Evolutionary conservation across 768 basidiomycete genomes (phyloP).

Genomic region (Lyophyllum decastes): DNA sequence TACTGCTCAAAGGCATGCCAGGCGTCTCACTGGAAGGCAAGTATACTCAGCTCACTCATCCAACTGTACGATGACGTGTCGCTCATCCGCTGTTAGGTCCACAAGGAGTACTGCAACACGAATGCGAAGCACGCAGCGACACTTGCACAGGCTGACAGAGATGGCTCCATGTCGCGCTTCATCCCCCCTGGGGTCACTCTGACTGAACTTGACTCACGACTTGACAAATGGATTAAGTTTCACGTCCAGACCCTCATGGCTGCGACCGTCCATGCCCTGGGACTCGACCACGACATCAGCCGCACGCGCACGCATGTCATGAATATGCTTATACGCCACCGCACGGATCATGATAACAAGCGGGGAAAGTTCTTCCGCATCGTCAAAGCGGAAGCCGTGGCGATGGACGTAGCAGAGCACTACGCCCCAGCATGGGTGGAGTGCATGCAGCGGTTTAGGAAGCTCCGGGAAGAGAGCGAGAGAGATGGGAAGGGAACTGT

Average conservation of each 20-base stretch:
- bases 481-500: conserved; percentile 20
- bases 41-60: background rate
- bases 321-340: conserved; percentile 5
- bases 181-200: conserved; percentile 25
- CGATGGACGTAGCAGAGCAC: background rate
- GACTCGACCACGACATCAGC: conserved; percentile 23
- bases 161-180: background rate
- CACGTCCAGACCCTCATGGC: conserved; percentile 28
- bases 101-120: conserved; percentile 12
- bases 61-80: background rate
- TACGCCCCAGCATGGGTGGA: conserved; percentile 23
- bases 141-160: conserved; percentile 5
- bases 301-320: conserved; percentile 17
- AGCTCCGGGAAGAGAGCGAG: conserved; percentile 27
- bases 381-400: conserved; percentile 20
- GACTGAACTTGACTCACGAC: conserved; percentile 28
- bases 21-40: conserved; percentile 15
- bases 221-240: conserved; percentile 34
- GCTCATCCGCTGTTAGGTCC: conserved; percentile 4
- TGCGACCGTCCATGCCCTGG: conserved; percentile 30
- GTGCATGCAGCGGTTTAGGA: conserved; percentile 18
- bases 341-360: conserved; percentile 22
- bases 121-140: conserved; percentile 8
- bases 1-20: conserved; percentile 20
- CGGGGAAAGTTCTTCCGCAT: conserved; percentile 29